A percentile compares a stretch with the other conserved stretches of the same genome.
phyloP scores from a whole-genome alignment of 208 protist species.

The Leishmania arabica region DNA sequence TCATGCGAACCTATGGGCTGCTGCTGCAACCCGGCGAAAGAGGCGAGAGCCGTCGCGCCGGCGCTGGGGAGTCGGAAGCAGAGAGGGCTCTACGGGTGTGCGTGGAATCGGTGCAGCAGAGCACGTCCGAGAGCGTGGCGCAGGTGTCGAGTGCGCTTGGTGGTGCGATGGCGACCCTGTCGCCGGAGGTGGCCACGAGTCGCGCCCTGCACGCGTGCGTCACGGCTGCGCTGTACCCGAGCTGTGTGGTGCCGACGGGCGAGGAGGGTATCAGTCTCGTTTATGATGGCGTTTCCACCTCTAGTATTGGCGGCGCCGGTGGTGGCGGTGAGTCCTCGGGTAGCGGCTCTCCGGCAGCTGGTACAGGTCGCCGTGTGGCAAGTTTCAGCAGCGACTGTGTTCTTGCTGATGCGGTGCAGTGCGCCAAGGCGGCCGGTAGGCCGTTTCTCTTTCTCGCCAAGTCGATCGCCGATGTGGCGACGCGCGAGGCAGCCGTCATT shows the following conservation, averaged over 20 bases:
- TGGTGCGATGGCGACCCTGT: slow-evolving; percentile 33
- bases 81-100: slow-evolving; percentile 13
- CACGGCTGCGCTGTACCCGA: slow-evolving; percentile 73
- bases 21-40: background rate
- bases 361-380: slow-evolving; percentile 7
- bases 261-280: slow-evolving; percentile 30
- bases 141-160: slow-evolving; percentile 19
- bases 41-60: background rate
- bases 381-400: slow-evolving; percentile 22
- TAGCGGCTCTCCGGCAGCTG: background rate
- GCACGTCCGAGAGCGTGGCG: background rate
- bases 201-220: slow-evolving; percentile 53
- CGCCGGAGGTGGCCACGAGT: slow-evolving; percentile 41
- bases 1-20: slow-evolving; percentile 15
- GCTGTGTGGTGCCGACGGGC: slow-evolving; percentile 50
- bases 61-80: slow-evolving; percentile 2
- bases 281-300: slow-evolving; percentile 38
- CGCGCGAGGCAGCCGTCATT: slow-evolving; percentile 14
- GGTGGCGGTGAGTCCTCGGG: background rate
- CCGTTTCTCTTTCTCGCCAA: slow-evolving; percentile 65
- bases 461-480: slow-evolving; percentile 19
- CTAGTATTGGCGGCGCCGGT: slow-evolving; percentile 26
- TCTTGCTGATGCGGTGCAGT: slow-evolving; percentile 30
- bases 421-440: slow-evolving; percentile 16
- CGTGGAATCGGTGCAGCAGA: background rate